These are phyloP conservation scores for Chrysoporthe deuterocubensis DNA, from an alignment of 2,329 filamentous ascomycete genomes.

Conservation along the genomic window DNA sequence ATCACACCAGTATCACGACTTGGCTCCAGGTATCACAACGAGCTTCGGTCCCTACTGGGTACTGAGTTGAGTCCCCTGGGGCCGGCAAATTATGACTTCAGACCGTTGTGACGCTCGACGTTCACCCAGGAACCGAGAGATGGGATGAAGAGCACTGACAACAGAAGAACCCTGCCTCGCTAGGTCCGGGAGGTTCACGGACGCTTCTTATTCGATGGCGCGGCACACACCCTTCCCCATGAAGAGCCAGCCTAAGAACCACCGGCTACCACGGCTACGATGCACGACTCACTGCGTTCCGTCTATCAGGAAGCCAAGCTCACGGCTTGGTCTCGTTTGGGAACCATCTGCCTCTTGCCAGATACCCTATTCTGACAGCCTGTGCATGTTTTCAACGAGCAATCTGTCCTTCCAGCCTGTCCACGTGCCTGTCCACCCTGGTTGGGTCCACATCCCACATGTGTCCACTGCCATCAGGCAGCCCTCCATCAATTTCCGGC, in stretches of 20 bases:
- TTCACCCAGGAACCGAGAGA: neutral
- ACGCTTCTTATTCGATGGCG: neutral
- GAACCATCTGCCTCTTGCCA: neutral
- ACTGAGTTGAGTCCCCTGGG: neutral
- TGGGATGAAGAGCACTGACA: neutral
- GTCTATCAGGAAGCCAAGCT: neutral
- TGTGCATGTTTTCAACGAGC: neutral
- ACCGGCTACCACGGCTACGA: neutral
- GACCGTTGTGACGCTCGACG: neutral
- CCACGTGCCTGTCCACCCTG: neutral
- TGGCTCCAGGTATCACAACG: neutral
- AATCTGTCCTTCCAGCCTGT: neutral
- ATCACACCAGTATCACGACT: neutral
- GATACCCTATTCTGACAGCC: neutral
- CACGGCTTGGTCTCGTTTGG: neutral
- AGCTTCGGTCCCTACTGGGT: neutral
- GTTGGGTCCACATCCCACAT: neutral
- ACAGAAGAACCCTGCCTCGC: neutral
- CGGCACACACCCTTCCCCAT: neutral
- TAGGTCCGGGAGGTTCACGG: neutral
- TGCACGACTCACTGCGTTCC: neutral
- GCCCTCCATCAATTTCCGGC: neutral
- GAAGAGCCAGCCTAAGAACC: neutral
- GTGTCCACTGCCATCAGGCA: neutral
- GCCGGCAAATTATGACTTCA: neutral